phyloP scores from a whole-genome alignment of 352 stramenopile species.

The Pythium volutum region DNA sequence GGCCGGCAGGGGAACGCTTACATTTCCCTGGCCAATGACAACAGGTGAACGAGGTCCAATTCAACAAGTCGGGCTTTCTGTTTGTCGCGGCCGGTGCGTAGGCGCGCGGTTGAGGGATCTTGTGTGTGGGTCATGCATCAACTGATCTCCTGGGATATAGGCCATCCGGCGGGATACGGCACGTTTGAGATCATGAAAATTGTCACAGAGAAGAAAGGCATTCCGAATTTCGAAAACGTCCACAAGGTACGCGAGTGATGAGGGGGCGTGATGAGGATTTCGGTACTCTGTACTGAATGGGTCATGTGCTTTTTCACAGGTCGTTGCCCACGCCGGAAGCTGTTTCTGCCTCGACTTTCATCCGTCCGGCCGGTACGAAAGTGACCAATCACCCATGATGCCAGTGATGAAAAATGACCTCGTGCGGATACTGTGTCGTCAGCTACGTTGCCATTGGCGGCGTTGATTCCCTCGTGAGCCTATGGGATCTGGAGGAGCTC shows the following conservation, averaged over 20 bases:
- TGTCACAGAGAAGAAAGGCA: conserved; percentile 70
- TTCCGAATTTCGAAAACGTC: conserved; percentile 78
- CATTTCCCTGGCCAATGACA: not conserved
- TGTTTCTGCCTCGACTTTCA: conserved; percentile 81
- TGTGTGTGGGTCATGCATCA: too few species aligned
- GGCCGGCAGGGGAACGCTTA: not conserved
- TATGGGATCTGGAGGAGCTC: conserved; percentile 85
- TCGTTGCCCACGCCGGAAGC: conserved; percentile 74
- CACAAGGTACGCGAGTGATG: conserved; percentile 48
- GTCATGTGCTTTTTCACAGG: conserved; percentile 35
- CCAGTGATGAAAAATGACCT: not conserved
- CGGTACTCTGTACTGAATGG: not conserved
- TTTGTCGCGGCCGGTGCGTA: conserved; percentile 67
- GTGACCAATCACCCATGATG: not conserved
- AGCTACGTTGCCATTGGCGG: conserved; percentile 76
- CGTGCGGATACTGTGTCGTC: not conserved
- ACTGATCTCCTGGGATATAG: conserved; percentile 17
- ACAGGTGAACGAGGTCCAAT: conserved; percentile 75
- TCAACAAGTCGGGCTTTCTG: conserved; percentile 72
- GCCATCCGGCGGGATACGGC: conserved; percentile 66
- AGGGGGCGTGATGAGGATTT: not conserved
- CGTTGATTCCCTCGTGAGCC: conserved; percentile 79
- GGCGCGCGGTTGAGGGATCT: too few species aligned
- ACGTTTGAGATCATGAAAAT: conserved; percentile 86
- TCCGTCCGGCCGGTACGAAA: conserved; percentile 58